A percentile compares a stretch with the other conserved stretches of the same genome.
These are phyloP conservation scores for Fusarium clavum DNA, from an alignment of 2,329 filamentous ascomycete genomes.

Conservation along the genomic window DNA sequence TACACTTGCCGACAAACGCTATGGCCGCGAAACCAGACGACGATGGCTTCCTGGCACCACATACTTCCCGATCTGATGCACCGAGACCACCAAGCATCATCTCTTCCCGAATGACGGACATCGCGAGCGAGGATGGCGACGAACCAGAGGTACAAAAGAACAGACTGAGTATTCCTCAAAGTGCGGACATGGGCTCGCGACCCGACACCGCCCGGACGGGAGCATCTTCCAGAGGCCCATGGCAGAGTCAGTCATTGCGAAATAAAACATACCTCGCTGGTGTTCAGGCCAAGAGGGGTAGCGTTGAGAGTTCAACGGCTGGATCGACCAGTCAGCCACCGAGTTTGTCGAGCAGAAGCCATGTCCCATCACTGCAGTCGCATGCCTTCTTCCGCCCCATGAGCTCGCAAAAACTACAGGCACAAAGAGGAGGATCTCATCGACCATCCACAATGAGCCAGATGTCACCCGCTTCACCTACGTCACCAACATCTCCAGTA, in stretches of 20 bases:
- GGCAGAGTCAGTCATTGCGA: constrained; percentile 68
- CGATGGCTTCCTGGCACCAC: constrained; percentile 54
- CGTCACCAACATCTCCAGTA: constrained; percentile 32
- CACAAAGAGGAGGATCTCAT: constrained; percentile 76
- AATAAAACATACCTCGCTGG: constrained; percentile 57
- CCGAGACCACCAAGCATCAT: constrained; percentile 72
- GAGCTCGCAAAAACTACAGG: constrained; percentile 94
- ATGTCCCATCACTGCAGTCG: constrained; percentile 89
- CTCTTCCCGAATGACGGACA: constrained; percentile 78
- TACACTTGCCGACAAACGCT: constrained; percentile 29
- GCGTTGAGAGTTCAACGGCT: constrained; percentile 57
- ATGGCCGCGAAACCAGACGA: constrained; percentile 55
- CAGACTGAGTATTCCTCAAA: constrained; percentile 49
- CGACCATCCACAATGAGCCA: constrained; percentile 59
- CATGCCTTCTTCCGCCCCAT: constrained; percentile 96
- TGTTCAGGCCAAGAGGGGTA: constrained; percentile 59
- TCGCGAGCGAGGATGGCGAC: constrained; percentile 67
- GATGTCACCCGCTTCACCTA: constrained; percentile 38
- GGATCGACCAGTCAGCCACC: constrained; percentile 62
- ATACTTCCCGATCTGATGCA: constrained; percentile 56
- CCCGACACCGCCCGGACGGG: constrained; percentile 67
- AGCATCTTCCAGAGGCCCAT: constrained; percentile 57
- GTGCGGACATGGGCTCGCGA: constrained; percentile 61
- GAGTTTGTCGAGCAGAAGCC: constrained; percentile 81
- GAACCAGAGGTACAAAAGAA: constrained; percentile 52